Percentiles rank a stretch among this genome's conserved stretches.
These are phyloP conservation scores for Talaromyces sp. DNA, from an alignment of 2,329 filamentous ascomycete genomes.

Conservation along the genomic window DNA sequence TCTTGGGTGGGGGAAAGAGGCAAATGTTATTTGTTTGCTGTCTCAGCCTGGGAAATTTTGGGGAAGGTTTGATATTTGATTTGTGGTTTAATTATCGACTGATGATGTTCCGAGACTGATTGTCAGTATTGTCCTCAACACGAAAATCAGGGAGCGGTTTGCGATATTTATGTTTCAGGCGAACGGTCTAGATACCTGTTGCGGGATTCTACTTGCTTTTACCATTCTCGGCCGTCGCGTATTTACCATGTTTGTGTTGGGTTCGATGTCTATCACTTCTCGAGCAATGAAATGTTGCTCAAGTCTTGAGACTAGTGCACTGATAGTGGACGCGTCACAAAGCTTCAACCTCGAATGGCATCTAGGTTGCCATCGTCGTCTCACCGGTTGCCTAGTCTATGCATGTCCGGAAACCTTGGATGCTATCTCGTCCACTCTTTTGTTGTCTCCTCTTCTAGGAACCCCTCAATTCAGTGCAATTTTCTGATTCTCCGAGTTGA, in stretches of 20 bases:
- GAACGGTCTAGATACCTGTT: background rate
- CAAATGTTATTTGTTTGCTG: conserved; percentile 17
- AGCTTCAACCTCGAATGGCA: conserved; percentile 27
- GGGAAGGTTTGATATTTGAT: conserved; percentile 21
- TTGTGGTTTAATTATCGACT: conserved; percentile 24
- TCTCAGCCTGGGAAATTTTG: conserved; percentile 26
- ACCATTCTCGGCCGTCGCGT: conserved; percentile 26
- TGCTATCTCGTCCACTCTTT: conserved; percentile 37
- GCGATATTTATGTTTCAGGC: conserved; percentile 42
- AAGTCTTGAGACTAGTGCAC: conserved; percentile 34
- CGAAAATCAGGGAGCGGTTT: conserved; percentile 27
- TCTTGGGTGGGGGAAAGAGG: conserved; percentile 23
- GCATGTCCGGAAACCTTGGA: conserved; percentile 31
- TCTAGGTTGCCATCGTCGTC: conserved; percentile 32
- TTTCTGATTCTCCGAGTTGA: background rate
- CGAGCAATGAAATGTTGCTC: conserved; percentile 27
- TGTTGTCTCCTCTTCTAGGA: conserved; percentile 32
- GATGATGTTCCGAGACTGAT: conserved; percentile 31
- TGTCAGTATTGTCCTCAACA: conserved; percentile 27
- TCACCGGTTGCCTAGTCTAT: conserved; percentile 36
- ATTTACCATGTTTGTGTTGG: conserved; percentile 27
- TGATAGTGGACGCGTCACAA: conserved; percentile 36
- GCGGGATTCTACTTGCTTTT: conserved; percentile 3
- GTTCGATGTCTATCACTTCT: conserved; percentile 32
- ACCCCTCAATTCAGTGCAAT: conserved; percentile 34